A percentile compares a stretch with the other conserved stretches of the same genome.
Evolutionary conservation across 305 asterid species (phyloP).

Genomic region (Fraxinus baroniana): DNA sequence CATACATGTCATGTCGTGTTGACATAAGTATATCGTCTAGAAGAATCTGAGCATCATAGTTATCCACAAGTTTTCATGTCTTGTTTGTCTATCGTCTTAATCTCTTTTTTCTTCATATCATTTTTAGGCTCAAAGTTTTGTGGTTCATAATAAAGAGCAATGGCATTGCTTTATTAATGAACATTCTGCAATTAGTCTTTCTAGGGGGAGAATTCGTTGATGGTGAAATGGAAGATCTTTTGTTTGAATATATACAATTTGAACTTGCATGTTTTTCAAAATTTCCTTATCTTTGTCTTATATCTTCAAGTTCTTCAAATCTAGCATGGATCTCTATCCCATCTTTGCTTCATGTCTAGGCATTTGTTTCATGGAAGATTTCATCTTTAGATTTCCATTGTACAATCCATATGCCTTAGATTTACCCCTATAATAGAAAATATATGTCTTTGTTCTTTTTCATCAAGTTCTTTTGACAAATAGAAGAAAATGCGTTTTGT

Average conservation of each 20-base stretch:
- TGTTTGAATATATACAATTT: no score
- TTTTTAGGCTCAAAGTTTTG: background rate
- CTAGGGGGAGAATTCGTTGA: background rate
- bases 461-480: background rate
- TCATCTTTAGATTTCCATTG: background rate
- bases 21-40: background rate
- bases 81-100: background rate
- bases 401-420: background rate
- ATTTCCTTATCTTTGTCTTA: background rate
- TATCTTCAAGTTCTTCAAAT: background rate
- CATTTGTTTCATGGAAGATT: background rate
- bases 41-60: background rate
- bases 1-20: background rate
- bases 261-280: background rate
- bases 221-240: background rate
- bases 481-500: background rate
- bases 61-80: background rate
- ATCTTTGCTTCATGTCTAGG: background rate
- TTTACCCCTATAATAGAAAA: no score
- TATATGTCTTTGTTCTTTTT: background rate
- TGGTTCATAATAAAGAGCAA: background rate
- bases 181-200: background rate
- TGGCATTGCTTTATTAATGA: background rate
- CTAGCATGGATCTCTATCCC: background rate
- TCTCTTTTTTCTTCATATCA: background rate